A percentile compares a stretch with the other conserved stretches of the same genome.
phyloP scores from a whole-genome alignment of 768 basidiomycete species.

The Sporobolomyces pararoseus region DNA sequence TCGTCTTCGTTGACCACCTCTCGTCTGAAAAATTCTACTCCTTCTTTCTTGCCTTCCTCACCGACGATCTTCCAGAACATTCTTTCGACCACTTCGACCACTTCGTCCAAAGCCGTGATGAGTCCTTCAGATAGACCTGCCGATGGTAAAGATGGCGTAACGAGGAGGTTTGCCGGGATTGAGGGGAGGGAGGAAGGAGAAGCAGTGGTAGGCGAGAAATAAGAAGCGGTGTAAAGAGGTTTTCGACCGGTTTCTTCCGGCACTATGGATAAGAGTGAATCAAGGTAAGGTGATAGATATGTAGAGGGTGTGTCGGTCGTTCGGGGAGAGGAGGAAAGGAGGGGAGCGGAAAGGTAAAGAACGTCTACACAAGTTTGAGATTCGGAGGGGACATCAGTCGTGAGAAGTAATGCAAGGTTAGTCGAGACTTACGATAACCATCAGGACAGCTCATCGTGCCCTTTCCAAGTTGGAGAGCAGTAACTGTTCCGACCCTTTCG shows the following conservation, averaged over 20 bases:
- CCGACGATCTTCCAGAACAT: slow-evolving; percentile 39
- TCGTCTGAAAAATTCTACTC: slow-evolving; percentile 36
- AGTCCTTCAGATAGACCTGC: not conserved
- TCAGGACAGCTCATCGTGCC: slow-evolving; percentile 69
- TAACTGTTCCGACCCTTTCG: slow-evolving; percentile 54
- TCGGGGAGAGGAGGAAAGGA: slow-evolving; percentile 52
- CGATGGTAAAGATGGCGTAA: not conserved
- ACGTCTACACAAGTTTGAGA: slow-evolving; percentile 50
- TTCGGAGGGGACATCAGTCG: not conserved
- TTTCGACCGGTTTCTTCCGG: not conserved
- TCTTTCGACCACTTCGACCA: not conserved
- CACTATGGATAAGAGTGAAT: slow-evolving; percentile 16
- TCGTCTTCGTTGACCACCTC: slow-evolving; percentile 1
- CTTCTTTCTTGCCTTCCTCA: slow-evolving; percentile 27
- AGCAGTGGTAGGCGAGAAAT: not conserved
- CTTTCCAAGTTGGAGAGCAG: slow-evolving; percentile 66
- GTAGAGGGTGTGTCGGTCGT: not conserved
- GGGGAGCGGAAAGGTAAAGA: slow-evolving; percentile 52
- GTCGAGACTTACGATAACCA: slow-evolving; percentile 62
- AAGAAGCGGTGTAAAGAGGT: slow-evolving; percentile 22
- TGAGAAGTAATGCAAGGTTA: not conserved
- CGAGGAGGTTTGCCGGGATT: slow-evolving; percentile 27
- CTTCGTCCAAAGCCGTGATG: slow-evolving; percentile 16
- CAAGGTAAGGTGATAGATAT: slow-evolving; percentile 26
- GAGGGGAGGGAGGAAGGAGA: not conserved